These are phyloP conservation scores for Monosporascus sp. DNA, from an alignment of 2,329 filamentous ascomycete species.

Conservation along the genomic window DNA sequence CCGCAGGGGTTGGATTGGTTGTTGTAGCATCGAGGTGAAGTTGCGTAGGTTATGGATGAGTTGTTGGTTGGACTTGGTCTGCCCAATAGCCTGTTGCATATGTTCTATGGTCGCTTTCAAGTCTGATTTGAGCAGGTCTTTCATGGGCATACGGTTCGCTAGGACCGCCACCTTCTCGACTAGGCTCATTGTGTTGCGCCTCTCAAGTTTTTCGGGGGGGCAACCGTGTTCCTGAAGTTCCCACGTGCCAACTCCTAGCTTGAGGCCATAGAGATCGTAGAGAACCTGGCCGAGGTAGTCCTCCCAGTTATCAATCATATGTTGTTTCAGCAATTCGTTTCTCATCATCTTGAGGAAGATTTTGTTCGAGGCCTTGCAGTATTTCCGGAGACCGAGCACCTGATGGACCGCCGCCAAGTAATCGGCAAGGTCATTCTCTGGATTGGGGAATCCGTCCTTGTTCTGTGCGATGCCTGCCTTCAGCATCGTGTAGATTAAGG, in stretches of 20 bases:
- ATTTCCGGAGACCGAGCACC: constrained; percentile 75
- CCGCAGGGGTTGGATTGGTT: constrained; percentile 74
- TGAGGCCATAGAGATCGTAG: constrained; percentile 77
- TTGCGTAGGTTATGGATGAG: constrained; percentile 85
- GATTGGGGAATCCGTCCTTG: constrained; percentile 55
- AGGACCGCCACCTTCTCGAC: constrained; percentile 80
- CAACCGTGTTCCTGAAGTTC: constrained; percentile 77
- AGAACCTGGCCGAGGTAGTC: constrained; percentile 81
- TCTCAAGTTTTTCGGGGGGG: constrained; percentile 70
- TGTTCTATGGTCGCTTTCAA: constrained; percentile 87
- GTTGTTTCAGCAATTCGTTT: constrained; percentile 72
- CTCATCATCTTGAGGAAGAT: constrained; percentile 87
- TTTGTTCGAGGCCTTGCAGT: constrained; percentile 80
- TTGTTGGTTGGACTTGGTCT: constrained; percentile 70
- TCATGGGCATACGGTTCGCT: constrained; percentile 78
- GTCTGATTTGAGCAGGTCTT: constrained; percentile 86
- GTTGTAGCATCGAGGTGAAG: constrained; percentile 74
- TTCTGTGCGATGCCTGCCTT: constrained; percentile 70
- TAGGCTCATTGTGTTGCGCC: constrained; percentile 71
- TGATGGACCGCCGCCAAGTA: constrained; percentile 79
- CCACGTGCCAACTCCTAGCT: constrained; percentile 62
- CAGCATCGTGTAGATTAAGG: constrained; percentile 74
- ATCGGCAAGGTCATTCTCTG: constrained; percentile 69
- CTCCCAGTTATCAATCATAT: constrained; percentile 75
- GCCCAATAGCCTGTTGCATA: constrained; percentile 81